Base-by-base conservation (phyloP, 1,284 basidiomycete species). In the Bjerkandera adusta region DNA sequence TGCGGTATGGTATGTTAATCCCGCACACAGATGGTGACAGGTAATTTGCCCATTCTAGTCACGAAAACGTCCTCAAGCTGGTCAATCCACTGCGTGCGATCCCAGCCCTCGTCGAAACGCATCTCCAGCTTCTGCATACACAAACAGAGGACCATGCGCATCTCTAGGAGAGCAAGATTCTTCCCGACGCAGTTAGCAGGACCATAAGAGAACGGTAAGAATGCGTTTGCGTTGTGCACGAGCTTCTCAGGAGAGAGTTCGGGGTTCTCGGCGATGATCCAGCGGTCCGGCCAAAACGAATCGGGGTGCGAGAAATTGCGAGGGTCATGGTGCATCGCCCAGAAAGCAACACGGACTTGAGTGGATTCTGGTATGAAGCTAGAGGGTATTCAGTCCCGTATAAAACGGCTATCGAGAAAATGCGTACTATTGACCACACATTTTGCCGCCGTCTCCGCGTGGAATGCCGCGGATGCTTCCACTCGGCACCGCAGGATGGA, bases 401-500 rank as follows among this genome's bases (percentile, higher is more conserved):
- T 36, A 38, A 12, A 42, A 45, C 12, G 18, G 34, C n/a, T 6
- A 5, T 2, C 12, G 2, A 54, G 63, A 46, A n/a, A 26, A 32
- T 16, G 38, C 45, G 24, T 15, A 66, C 65, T 61, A 47, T 8
- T 48, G 53, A 11, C 60, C 60, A 15, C 60, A 27, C n/a, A 48
- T 29, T 32, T 42, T 50, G 10, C 55, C 48, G 4, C 54, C 56
- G n/a, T 43, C 51, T 2, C 59, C 58, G 5, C 29, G 36, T 10
- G 51, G 53, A 1, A 60, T 67, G 15, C 68, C 65, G 34, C 83
- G 72, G 45, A 77, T 74, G 20, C 75, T 69, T 29, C 72, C 74
- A 22, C 71, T 74, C 7, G 74, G 70, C 6, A 81, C 64, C 7
- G 79, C 69, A 6, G 82, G 79, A 34, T 71, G 68, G 27, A 85